A percentile compares a stretch with the other conserved stretches of the same genome.
Evolutionary conservation across 768 basidiomycete species (phyloP).

Genomic region (Tephrocybe rancida): DNA sequence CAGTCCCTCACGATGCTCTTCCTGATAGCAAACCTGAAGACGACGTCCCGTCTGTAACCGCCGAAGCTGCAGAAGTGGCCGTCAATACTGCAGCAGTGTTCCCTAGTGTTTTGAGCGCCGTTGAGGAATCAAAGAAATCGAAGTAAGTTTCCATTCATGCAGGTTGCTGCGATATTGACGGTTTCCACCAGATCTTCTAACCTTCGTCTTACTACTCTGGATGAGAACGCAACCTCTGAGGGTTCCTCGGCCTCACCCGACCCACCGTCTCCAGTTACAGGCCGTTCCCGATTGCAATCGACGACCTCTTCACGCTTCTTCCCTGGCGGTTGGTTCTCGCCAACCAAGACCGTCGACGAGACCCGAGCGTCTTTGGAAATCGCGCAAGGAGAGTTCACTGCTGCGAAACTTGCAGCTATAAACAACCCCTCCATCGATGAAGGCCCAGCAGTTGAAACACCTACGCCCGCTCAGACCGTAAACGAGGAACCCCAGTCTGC

Average conservation of each 20-base stretch:
- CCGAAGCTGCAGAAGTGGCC: not conserved
- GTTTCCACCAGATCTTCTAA: slow-evolving; percentile 10
- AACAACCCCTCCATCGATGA: slow-evolving; percentile 24
- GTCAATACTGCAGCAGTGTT: slow-evolving; percentile 12
- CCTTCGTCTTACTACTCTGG: slow-evolving; percentile 18
- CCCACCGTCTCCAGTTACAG: slow-evolving; percentile 18
- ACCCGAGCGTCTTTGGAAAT: slow-evolving; percentile 51
- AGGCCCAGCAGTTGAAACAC: slow-evolving; percentile 15
- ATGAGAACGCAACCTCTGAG: slow-evolving; percentile 11
- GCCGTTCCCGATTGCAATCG: slow-evolving; percentile 49
- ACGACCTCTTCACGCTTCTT: slow-evolving; percentile 59
- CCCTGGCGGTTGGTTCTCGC: slow-evolving; percentile 56
- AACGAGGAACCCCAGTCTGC: slow-evolving; percentile 18
- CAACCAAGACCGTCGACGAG: slow-evolving; percentile 39
- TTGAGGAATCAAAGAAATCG: slow-evolving; percentile 7
- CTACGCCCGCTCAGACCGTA: slow-evolving; percentile 13
- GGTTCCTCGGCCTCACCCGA: slow-evolving; percentile 8
- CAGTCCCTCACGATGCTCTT: not conserved
- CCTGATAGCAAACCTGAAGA: not conserved
- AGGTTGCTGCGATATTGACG: not conserved
- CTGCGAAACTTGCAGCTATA: slow-evolving; percentile 23
- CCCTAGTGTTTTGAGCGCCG: slow-evolving; percentile 14
- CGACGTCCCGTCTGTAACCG: not conserved
- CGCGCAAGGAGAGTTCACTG: slow-evolving; percentile 50
- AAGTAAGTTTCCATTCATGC: slow-evolving; percentile 6